phyloP scores from a whole-genome alignment of 306 rosid species.

The Lagenaria siceraria region DNA sequence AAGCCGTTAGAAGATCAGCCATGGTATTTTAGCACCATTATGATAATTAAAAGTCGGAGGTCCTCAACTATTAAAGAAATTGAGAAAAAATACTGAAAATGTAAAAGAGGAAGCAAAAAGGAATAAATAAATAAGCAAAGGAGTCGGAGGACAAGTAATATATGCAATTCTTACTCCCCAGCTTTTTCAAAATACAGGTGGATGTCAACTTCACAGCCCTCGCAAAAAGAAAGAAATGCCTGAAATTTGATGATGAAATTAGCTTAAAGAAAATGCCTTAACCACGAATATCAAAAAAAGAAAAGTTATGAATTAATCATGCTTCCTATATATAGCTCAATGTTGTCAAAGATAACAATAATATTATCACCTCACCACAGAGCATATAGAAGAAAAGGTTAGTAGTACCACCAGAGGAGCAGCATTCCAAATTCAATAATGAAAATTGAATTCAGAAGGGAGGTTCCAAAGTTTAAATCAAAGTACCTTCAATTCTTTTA shows the following conservation, averaged over 20 bases:
- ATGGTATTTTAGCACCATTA: not conserved
- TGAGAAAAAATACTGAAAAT: not conserved
- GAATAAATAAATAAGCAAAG: not conserved
- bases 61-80: not conserved
- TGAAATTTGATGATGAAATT: slow-evolving; percentile 24
- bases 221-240: slow-evolving; percentile 94
- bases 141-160: not conserved
- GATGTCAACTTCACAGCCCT: slow-evolving; percentile 87
- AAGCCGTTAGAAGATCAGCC: not conserved
- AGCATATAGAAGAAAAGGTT: not conserved
- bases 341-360: not conserved
- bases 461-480: slow-evolving; percentile 8
- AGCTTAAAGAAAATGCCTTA: not conserved
- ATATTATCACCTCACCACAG: not conserved
- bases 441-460: not conserved
- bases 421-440: not conserved
- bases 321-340: not conserved
- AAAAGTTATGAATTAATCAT: not conserved
- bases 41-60: not conserved
- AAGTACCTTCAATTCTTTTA: slow-evolving; percentile 84
- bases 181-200: slow-evolving; percentile 78
- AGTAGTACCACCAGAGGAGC: not conserved
- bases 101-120: not conserved
- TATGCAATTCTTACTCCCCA: slow-evolving; percentile 64
- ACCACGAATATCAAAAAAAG: not conserved